phyloP scores from a whole-genome alignment of 306 rosid species.

The Inga leiocalycina region DNA sequence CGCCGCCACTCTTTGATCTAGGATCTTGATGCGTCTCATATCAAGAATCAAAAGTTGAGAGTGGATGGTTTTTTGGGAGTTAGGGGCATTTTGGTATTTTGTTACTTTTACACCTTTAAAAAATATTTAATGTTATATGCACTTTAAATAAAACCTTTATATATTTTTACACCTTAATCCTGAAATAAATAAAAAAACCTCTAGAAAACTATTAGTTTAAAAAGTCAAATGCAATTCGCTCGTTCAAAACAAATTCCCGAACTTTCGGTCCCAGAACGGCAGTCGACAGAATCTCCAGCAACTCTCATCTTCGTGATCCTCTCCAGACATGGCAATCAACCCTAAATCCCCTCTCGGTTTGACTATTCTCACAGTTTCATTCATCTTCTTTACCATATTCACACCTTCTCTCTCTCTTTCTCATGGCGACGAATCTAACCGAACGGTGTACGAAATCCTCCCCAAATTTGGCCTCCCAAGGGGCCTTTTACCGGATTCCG shows the following conservation, averaged over 20 bases:
- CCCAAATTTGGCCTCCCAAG: slow-evolving; percentile 75
- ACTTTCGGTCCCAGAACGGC: neutral
- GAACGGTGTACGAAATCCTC: slow-evolving; percentile 69
- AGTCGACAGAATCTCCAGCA: neutral
- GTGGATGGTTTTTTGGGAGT: too few species aligned
- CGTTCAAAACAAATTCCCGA: neutral
- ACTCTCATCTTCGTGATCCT: neutral
- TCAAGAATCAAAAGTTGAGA: too few species aligned
- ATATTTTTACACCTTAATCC: too few species aligned
- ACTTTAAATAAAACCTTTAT: too few species aligned
- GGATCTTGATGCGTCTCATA: too few species aligned
- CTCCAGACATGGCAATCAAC: slow-evolving; percentile 40
- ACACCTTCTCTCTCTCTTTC: slow-evolving; percentile 4
- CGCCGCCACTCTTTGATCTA: too few species aligned
- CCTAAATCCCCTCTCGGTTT: slow-evolving; percentile 34
- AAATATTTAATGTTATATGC: too few species aligned
- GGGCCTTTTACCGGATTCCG: slow-evolving; percentile 77
- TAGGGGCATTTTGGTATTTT: too few species aligned
- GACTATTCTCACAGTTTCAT: slow-evolving; percentile 6
- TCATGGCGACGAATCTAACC: slow-evolving; percentile 2
- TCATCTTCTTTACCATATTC: slow-evolving; percentile 22
- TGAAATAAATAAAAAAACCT: too few species aligned
- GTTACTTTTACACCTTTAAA: too few species aligned
- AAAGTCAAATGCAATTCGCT: too few species aligned
- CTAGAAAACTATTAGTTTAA: too few species aligned